Conservation (phyloP, 2,329 filamentous ascomycete species). For the Nothophaeocryptopus gaeumannii region DNA sequence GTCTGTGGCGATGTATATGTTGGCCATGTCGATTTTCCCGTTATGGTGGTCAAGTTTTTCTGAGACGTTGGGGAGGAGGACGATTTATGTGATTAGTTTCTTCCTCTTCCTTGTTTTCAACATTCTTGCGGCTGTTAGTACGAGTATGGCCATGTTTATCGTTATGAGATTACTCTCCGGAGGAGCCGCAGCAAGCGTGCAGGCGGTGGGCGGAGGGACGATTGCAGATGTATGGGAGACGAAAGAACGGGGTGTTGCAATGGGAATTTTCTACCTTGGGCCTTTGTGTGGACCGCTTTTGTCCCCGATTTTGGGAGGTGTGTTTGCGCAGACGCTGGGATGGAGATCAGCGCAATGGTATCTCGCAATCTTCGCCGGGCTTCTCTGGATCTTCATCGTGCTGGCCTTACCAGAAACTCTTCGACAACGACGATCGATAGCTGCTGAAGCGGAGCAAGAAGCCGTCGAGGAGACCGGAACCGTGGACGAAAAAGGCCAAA, state of each 20-base stretch:
- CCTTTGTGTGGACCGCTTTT: constrained; percentile 72
- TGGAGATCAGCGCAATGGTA: constrained; percentile 82
- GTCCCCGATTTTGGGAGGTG: constrained; percentile 73
- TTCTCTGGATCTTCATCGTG: constrained; percentile 55
- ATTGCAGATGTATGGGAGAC: constrained; percentile 79
- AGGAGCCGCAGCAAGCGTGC: constrained; percentile 74
- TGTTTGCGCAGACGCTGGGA: constrained; percentile 63
- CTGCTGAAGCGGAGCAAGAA: constrained; percentile 31
- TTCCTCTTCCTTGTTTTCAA: constrained; percentile 69
- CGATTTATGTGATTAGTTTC: constrained; percentile 77
- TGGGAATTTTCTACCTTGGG: constrained; percentile 79
- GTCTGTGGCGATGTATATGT: constrained; percentile 76
- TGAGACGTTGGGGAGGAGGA: constrained; percentile 66
- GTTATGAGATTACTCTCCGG: constrained; percentile 71
- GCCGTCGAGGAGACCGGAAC: constrained; percentile 27
- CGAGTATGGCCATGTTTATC: constrained; percentile 71
- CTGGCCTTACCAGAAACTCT: constrained; percentile 67
- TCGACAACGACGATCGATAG: constrained; percentile 29
- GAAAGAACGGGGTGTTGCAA: constrained; percentile 70
- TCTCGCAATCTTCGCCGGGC: constrained; percentile 65
- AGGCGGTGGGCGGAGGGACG: constrained; percentile 78
- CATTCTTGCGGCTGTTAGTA: constrained; percentile 65
- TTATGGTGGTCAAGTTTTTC: constrained; percentile 86
- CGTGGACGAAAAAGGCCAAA: constrained; percentile 23
- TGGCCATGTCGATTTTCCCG: constrained; percentile 75